Conservation (phyloP, 2,329 filamentous ascomycete species). For the Chaetomiaceae sp. region DNA sequence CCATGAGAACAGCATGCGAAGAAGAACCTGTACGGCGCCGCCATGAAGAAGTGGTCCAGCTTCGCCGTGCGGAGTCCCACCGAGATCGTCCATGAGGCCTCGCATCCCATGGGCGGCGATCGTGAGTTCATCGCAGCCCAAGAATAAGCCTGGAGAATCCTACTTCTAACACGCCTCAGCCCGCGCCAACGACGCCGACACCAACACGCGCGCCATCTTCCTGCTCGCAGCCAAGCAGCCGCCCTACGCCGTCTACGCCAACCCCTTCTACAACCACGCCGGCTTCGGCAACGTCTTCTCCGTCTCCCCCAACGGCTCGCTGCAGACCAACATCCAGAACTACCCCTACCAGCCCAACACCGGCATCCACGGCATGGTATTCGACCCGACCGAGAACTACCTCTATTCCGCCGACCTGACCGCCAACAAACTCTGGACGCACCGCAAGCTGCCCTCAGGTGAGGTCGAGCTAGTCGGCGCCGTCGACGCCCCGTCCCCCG, state of each 20-base stretch:
- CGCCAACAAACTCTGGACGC: slow-evolving; percentile 78
- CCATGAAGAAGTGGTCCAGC: slow-evolving; percentile 91
- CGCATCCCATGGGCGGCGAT: slow-evolving; percentile 70
- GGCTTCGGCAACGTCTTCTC: slow-evolving; percentile 74
- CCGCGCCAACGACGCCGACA: slow-evolving; percentile 59
- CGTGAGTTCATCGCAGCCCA: slow-evolving; percentile 44
- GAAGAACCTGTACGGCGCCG: slow-evolving; percentile 81
- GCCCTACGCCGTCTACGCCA: slow-evolving; percentile 79
- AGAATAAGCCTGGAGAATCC: neutral
- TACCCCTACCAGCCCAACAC: slow-evolving; percentile 64
- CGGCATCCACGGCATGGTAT: slow-evolving; percentile 77
- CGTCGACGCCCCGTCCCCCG: slow-evolving; percentile 61
- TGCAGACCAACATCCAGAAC: slow-evolving; percentile 62
- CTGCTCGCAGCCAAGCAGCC: slow-evolving; percentile 70
- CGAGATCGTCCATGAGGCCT: slow-evolving; percentile 67
- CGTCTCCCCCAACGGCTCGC: slow-evolving; percentile 49
- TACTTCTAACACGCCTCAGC: slow-evolving; percentile 38
- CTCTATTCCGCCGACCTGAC: slow-evolving; percentile 74
- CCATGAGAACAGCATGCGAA: slow-evolving; percentile 56
- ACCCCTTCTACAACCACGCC: slow-evolving; percentile 83
- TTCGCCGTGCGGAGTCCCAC: slow-evolving; percentile 70
- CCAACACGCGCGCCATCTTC: slow-evolving; percentile 86
- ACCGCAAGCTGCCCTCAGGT: slow-evolving; percentile 61
- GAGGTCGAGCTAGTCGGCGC: slow-evolving; percentile 63
- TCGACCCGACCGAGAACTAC: slow-evolving; percentile 66